phyloP scores from a whole-genome alignment of 257 asterid species.

The Solanum lycopersicoides region DNA sequence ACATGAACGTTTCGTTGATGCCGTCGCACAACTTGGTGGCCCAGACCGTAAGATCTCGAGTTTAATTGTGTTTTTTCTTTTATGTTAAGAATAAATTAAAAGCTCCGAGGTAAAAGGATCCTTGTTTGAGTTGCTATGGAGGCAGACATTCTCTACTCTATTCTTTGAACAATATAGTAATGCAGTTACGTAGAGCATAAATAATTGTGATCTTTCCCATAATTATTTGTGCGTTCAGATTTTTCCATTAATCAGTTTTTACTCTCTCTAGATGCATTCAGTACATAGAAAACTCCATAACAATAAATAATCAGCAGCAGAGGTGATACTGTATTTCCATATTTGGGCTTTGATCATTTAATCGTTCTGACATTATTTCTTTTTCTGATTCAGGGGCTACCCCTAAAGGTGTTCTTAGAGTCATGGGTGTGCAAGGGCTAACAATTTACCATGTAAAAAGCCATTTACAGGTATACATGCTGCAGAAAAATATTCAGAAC shows the following conservation, averaged over 20 bases:
- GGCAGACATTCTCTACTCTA: not conserved
- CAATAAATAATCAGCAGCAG: not conserved
- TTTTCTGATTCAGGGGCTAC: conserved; percentile 73
- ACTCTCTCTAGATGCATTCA: not conserved
- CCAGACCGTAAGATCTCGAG: conserved; percentile 71
- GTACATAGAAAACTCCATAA: not conserved
- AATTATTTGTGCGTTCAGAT: not conserved
- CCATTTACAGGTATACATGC: conserved; percentile 75
- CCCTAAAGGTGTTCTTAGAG: conserved; percentile 96
- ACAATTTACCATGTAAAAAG: conserved; percentile 98
- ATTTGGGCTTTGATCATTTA: not conserved
- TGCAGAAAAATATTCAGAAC: not conserved
- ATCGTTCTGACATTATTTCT: not conserved
- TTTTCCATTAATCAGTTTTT: not conserved
- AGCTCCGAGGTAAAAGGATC: not conserved
- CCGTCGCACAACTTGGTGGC: conserved; percentile 98
- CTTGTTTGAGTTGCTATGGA: not conserved
- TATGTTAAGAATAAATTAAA: not conserved
- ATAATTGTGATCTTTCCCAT: not conserved
- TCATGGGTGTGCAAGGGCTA: conserved; percentile 96
- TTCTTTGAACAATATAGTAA: not conserved
- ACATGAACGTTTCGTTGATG: conserved; percentile 88
- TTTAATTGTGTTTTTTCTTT: not conserved
- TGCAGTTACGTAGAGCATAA: not conserved
- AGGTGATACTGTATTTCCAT: not conserved